Percentiles rank a stretch among this genome's conserved stretches.
Evolutionary conservation across 192 early-diverging fungal genomes (phyloP).

Genomic region (Backusella macrospora): DNA sequence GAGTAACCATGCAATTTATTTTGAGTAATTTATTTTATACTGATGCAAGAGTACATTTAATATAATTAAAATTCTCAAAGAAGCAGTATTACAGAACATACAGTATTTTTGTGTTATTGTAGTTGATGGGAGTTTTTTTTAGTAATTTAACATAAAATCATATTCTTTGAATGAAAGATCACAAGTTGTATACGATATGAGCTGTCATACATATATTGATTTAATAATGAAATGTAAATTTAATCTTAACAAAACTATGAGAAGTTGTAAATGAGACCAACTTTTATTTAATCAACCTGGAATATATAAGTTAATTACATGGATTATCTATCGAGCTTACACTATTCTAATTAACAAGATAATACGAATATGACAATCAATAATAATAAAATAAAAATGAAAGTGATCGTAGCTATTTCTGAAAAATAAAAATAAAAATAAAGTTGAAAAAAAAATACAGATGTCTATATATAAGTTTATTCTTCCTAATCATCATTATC

Average conservation of each 20-base stretch:
- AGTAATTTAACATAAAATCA: background rate
- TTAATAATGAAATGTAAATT: too few species aligned
- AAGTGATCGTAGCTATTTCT: background rate
- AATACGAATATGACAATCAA: background rate
- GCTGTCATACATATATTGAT: too few species aligned
- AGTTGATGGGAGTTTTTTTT: background rate
- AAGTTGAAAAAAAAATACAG: constrained; percentile 5
- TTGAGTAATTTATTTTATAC: background rate
- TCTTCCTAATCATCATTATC: constrained; percentile 14
- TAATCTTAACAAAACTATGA: too few species aligned
- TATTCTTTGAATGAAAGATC: background rate
- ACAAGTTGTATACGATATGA: background rate
- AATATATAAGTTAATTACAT: background rate
- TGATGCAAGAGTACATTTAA: background rate
- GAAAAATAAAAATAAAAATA: background rate
- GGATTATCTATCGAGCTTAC: background rate
- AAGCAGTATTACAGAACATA: background rate
- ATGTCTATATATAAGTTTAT: constrained; percentile 17
- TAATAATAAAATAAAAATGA: constrained; percentile 2
- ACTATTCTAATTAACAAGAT: background rate
- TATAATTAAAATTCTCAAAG: background rate
- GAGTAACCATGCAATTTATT: background rate
- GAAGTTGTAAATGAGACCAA: too few species aligned
- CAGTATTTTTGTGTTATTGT: background rate
- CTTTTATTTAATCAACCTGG: background rate